Evolutionary conservation across 2,329 filamentous ascomycete species (phyloP).

Genomic region (Neopestalotiopsis sp.): DNA sequence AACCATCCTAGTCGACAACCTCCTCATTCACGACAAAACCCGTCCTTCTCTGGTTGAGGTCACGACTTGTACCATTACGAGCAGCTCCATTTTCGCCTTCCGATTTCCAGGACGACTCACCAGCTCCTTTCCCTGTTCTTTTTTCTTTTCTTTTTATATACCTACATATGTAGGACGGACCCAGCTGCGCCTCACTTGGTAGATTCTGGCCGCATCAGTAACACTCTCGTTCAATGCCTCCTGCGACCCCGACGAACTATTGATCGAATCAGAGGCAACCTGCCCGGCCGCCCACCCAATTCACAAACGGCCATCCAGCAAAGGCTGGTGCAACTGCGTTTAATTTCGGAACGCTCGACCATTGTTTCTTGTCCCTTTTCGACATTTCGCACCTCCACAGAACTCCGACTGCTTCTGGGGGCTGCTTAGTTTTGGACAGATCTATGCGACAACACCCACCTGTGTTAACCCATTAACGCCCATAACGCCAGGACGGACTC

Average conservation of each 20-base stretch:
- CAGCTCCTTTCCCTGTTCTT: background rate
- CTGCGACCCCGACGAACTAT: conserved; percentile 28
- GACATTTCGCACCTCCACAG: conserved; percentile 4
- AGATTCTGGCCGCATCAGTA: background rate
- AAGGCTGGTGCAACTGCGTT: background rate
- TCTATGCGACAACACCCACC: conserved; percentile 15
- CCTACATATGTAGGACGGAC: conserved; percentile 1
- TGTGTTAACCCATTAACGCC: background rate
- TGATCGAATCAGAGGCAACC: conserved; percentile 31
- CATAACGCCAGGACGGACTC: background rate
- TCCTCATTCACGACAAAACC: background rate
- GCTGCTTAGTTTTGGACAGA: background rate
- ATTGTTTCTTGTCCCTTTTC: conserved; percentile 4
- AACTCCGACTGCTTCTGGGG: background rate
- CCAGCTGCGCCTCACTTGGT: background rate
- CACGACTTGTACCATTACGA: background rate
- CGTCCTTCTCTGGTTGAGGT: background rate
- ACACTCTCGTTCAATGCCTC: conserved; percentile 25
- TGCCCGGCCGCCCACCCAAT: conserved; percentile 19
- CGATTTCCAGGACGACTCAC: background rate
- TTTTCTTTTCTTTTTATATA: background rate
- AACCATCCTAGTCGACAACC: background rate
- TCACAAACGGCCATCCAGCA: conserved; percentile 12
- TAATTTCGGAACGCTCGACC: background rate
- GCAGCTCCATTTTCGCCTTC: background rate